Evolutionary conservation across 768 basidiomycete genomes (phyloP), one percentile per base, ranked within the genome.

Genomic region (Cystobasidium ongulense): DNA sequence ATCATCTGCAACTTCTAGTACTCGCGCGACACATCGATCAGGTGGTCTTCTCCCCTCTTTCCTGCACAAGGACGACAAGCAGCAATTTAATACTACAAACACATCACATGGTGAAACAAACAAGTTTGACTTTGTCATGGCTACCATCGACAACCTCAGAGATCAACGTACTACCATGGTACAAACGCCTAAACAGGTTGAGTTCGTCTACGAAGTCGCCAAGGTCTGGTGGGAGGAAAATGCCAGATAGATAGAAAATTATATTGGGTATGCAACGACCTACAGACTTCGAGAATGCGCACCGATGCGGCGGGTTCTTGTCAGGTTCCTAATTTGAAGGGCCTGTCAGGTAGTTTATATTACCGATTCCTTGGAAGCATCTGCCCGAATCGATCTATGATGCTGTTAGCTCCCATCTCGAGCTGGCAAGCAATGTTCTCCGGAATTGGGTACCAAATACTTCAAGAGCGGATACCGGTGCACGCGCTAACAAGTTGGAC

Each of bases 121-220:
- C 7, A 57, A 4, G 31, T 61, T 15, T 25, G 68, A 71, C 36
- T 54, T 38, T 21, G 77, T 78, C n/a, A 75, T 76, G 25, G 27
- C 61, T 25, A 74, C 75, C 38, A 57, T 78, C 46, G 77, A 78
- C 23, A 65, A 50, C 25, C 61, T 77, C n/a, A n/a, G 77, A 39
- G 77, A 78, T 15, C 76, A 76, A 64, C 23, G 77, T 23, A 76
- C 75, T 31, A 76, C 76, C 23, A 78, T 78, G 77, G 74, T 73
- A 1, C 76, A 78, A 70, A 77, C 76, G 43, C 33, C 18, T 3
- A 72, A 62, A 52, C 77, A 78, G 63, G 63, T 77, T 0, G 27
- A 7, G 35, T 78, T 72, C 50, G 36, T 73, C 7, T 78, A 67
- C 25, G 57, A 76, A 23, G 71, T 73, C 0, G 52, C 53, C 25